Conservation (phyloP, 768 basidiomycete species). For the Suillus alpinus region DNA sequence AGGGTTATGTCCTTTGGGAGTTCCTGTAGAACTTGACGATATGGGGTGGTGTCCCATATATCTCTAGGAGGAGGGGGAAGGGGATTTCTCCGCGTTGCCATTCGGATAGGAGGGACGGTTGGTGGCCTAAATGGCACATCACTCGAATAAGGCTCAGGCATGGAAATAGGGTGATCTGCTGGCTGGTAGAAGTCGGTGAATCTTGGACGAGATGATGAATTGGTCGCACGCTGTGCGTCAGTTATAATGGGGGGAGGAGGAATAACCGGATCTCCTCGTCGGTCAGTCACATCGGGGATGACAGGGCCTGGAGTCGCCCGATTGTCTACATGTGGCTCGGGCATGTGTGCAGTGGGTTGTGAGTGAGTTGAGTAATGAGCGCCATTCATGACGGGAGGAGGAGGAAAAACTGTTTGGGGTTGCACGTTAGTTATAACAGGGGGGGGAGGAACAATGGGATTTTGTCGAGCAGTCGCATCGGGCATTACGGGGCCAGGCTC, state of each 20-base stretch:
- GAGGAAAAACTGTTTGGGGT: neutral
- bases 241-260: constrained; percentile 20
- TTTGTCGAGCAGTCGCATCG: neutral
- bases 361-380: neutral
- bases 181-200: constrained; percentile 29
- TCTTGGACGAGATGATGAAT: constrained; percentile 16
- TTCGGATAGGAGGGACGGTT: constrained; percentile 9
- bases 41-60: constrained; percentile 56
- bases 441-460: neutral
- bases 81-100: constrained; percentile 41
- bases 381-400: neutral
- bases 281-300: constrained; percentile 16
- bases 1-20: constrained; percentile 43
- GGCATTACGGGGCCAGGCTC: constrained; percentile 16
- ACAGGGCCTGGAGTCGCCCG: constrained; percentile 3
- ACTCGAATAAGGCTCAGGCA: neutral
- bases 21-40: constrained; percentile 47
- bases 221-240: constrained; percentile 12
- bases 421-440: neutral
- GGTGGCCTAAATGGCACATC: constrained; percentile 9
- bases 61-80: constrained; percentile 63
- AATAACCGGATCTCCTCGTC: constrained; percentile 4
- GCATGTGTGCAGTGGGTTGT: constrained; percentile 16
- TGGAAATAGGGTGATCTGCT: constrained; percentile 7
- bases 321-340: constrained; percentile 9